Conservation (phyloP, 2,329 filamentous ascomycete species). For the Penicillium brasilianum region DNA sequence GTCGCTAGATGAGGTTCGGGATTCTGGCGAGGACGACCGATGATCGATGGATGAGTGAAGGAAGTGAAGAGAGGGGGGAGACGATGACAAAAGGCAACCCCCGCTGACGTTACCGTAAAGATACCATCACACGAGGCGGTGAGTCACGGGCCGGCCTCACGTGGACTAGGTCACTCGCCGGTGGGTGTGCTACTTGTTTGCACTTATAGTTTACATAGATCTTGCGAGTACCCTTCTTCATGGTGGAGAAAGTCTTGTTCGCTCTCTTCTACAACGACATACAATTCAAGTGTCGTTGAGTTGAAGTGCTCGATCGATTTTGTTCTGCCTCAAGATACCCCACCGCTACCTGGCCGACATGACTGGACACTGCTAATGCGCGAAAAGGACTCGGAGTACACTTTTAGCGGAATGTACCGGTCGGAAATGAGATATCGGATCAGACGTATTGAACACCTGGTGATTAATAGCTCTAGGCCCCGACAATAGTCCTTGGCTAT, state of each 20-base stretch:
- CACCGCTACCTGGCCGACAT: background rate
- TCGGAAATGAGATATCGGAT: background rate
- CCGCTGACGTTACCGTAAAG: constrained; percentile 34
- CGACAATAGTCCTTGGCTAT: background rate
- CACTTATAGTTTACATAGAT: background rate
- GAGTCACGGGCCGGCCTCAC: constrained; percentile 25
- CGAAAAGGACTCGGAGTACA: background rate
- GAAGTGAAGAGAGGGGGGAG: constrained; percentile 28
- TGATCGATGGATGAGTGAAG: constrained; percentile 32
- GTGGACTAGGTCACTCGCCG: constrained; percentile 20
- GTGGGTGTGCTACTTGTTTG: background rate
- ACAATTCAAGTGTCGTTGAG: background rate
- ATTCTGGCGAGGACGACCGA: constrained; percentile 26
- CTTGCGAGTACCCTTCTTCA: background rate
- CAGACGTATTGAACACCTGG: background rate
- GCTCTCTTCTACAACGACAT: too few relatives aligned
- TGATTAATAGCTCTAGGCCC: background rate
- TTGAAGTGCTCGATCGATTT: background rate
- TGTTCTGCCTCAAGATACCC: background rate
- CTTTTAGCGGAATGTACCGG: background rate
- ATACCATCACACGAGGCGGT: constrained; percentile 34
- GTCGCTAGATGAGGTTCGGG: constrained; percentile 16
- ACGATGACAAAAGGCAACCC: constrained; percentile 38
- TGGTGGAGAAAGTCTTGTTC: background rate
- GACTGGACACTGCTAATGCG: background rate